These are phyloP conservation scores for Cucumis melo DNA, from an alignment of 306 rosid genomes.

Conservation along the genomic window DNA sequence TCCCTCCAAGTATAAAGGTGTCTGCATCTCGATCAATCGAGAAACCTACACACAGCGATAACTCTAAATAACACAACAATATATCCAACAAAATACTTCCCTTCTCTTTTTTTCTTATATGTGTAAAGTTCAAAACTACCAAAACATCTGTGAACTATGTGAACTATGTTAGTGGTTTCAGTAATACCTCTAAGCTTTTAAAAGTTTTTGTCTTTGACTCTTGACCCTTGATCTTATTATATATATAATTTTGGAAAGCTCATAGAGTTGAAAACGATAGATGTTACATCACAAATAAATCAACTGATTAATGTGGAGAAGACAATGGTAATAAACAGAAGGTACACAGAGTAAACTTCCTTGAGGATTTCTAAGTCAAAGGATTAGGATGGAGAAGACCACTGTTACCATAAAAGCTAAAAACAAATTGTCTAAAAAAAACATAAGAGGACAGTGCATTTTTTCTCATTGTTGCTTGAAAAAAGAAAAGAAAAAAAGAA, in stretches of 20 bases:
- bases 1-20: slow-evolving; percentile 70
- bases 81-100: not conserved
- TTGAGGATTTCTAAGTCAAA: not conserved
- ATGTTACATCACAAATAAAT: not conserved
- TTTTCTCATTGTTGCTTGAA: too few species aligned
- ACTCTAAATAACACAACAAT: not conserved
- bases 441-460: too few species aligned
- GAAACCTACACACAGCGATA: slow-evolving; percentile 43
- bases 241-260: not conserved
- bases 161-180: too few species aligned
- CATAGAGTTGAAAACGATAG: not conserved
- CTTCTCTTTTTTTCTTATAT: not conserved
- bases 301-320: not conserved
- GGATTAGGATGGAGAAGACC: not conserved
- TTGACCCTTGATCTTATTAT: not conserved
- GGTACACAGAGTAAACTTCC: not conserved
- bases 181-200: too few species aligned
- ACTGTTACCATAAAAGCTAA: not conserved
- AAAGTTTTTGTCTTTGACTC: too few species aligned
- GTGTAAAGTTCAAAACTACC: too few species aligned
- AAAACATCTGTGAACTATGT: too few species aligned
- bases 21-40: slow-evolving; percentile 88
- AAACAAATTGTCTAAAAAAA: not conserved
- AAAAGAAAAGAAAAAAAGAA: too few species aligned
- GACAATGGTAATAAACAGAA: not conserved